Conservation (phyloP, 805 yeast genomes). For the Candida tammaniensis region DNA sequence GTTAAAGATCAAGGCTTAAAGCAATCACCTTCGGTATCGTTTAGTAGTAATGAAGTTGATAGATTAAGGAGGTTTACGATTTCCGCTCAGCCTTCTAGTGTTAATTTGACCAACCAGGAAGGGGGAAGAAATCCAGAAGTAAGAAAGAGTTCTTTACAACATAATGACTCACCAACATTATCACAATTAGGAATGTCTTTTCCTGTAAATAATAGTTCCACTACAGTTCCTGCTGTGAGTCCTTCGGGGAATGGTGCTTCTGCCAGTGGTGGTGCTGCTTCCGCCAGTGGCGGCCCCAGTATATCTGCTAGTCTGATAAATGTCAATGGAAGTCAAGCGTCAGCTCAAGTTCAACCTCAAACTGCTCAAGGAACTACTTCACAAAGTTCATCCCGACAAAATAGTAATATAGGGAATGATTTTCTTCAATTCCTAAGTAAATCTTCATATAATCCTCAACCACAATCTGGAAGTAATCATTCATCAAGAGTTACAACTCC, state of each 20-base stretch:
- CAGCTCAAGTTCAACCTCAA: slow-evolving; percentile 4
- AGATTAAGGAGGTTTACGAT: slow-evolving; percentile 40
- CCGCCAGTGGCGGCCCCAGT: no score
- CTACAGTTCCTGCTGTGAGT: no score
- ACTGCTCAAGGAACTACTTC: slow-evolving; percentile 2
- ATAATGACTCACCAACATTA: neutral
- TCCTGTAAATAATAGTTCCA: no score
- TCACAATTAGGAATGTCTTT: no score
- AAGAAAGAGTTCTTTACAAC: slow-evolving; percentile 7
- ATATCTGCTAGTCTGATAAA: no score
- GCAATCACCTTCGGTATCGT: slow-evolving; percentile 17
- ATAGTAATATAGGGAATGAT: slow-evolving; percentile 11
- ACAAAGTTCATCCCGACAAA: slow-evolving; percentile 11
- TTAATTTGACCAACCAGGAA: slow-evolving; percentile 18
- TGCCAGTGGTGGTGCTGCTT: no score
- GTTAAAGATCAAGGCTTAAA: slow-evolving; percentile 6
- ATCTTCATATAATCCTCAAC: slow-evolving; percentile 4
- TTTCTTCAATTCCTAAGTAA: slow-evolving; percentile 12
- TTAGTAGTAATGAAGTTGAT: slow-evolving; percentile 36
- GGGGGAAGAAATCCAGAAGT: slow-evolving; percentile 4
- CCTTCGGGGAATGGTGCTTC: no score
- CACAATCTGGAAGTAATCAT: slow-evolving; percentile 3
- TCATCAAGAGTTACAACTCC: slow-evolving; percentile 13
- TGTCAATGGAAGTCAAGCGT: no score
- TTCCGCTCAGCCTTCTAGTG: slow-evolving; percentile 41